Evolutionary conservation across 2,329 filamentous ascomycete species (phyloP).

Genomic region (Pyricularia grisea): DNA sequence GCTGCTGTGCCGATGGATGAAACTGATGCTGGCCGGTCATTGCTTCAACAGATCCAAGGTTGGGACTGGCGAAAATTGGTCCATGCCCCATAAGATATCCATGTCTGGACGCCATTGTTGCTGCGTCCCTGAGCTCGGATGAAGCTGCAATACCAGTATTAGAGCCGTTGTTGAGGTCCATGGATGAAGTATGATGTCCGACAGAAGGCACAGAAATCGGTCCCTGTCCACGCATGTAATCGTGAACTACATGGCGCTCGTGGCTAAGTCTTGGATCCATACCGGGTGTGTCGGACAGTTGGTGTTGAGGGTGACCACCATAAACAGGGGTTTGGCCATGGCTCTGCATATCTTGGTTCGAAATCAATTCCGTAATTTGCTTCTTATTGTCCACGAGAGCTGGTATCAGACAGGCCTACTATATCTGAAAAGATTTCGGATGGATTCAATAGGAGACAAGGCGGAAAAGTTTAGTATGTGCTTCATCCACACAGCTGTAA

Average conservation of each 20-base stretch:
- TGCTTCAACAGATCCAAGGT: not conserved
- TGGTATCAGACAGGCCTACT: not conserved
- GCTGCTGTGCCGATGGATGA: constrained; percentile 4
- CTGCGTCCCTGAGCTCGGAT: not conserved
- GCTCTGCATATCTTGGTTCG: not conserved
- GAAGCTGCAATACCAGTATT: not conserved
- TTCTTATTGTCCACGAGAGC: not conserved
- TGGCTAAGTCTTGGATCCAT: not conserved
- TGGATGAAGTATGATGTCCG: not conserved
- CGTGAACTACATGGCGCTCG: not conserved
- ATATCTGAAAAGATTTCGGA: not conserved
- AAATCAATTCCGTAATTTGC: not conserved
- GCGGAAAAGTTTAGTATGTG: not conserved
- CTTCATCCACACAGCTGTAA: not conserved
- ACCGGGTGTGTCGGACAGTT: not conserved
- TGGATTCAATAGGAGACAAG: not conserved
- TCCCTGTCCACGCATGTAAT: not conserved
- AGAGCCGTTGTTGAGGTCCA: not conserved
- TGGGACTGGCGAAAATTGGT: not conserved
- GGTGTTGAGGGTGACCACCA: not conserved
- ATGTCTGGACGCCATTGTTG: not conserved
- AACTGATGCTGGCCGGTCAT: not conserved
- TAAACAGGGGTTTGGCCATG: not conserved
- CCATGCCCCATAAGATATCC: not conserved
- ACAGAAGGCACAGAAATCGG: not conserved